Evolutionary conservation across 2,329 filamentous ascomycete genomes (phyloP), one percentile per base, ranked within the genome.

Genomic region (Pseudogymnoascus sp.): DNA sequence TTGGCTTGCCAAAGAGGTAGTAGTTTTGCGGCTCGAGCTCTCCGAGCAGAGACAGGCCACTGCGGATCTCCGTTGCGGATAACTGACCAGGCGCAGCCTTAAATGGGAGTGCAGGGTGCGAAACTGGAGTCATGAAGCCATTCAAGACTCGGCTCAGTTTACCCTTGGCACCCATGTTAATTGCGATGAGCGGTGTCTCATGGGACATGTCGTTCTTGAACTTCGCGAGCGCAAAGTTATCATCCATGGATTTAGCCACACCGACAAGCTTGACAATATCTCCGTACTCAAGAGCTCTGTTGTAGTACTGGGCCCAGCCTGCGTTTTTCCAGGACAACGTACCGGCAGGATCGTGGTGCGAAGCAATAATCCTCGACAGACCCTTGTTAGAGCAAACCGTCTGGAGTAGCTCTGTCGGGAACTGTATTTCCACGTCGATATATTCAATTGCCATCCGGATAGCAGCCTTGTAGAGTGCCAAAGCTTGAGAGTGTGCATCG

Each of bases 201-300:
- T 95, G 88, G 37, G 84, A 78, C 75, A 92, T 91, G 77, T 83
- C 87, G 20, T 80, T 76, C 76, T 90, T 92, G 82, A 99, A 99
- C 57, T 83, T 83, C 39, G 85, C 84, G 30, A 97, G 81, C 39
- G 88, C 85, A 70, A 90, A 94, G 73, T 99, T 99, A 75, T 97
- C 92, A 63, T 91, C 85, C 50, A 93, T 78, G 18, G 75, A 82
- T 61, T 81, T 83, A 1, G 93, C 93, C 61, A 88, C 80, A 39
- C 94, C 94, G 6, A 97, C 87, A 38, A 99, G 85, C 77, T 99
- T 99, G 76, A 99, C 91, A 62, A 97, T 81, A 70, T 97, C 91
- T 57, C 93, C 94, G 68, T 90, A 90, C 71, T 95, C 89, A 12
- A 97, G 77, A 14, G 93, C 93, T 69, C 85, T 86, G 75, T 97